A percentile compares a stretch with the other conserved stretches of the same genome.
Evolutionary conservation across 1,139 yeast genomes (phyloP).

Genomic region (Candida albicans): DNA sequence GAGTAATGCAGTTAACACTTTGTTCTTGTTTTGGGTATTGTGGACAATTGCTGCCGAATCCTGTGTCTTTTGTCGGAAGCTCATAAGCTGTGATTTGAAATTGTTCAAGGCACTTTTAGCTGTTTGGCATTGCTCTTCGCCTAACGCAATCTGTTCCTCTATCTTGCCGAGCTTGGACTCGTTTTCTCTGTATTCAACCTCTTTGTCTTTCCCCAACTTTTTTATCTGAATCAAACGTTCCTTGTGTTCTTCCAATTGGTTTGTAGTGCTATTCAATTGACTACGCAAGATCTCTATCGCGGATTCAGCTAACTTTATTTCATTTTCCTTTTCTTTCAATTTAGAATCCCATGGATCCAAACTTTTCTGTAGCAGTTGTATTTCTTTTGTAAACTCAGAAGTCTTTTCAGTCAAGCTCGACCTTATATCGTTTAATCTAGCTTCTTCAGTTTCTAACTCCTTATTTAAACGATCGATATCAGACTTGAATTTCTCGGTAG

Average conservation of each 20-base stretch:
- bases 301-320: constrained; percentile 63
- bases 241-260: constrained; percentile 49
- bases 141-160: constrained; percentile 54
- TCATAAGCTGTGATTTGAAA: constrained; percentile 55
- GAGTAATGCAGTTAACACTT: constrained; percentile 68
- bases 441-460: constrained; percentile 54
- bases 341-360: constrained; percentile 84
- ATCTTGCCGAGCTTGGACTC: constrained; percentile 49
- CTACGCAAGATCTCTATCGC: constrained; percentile 61
- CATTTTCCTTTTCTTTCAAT: constrained; percentile 64
- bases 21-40: constrained; percentile 64
- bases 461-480: constrained; percentile 48
- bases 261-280: constrained; percentile 44
- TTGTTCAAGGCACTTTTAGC: constrained; percentile 50
- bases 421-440: constrained; percentile 61
- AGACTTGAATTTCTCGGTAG: constrained; percentile 37
- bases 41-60: constrained; percentile 64
- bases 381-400: constrained; percentile 58
- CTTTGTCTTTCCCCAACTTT: constrained; percentile 55
- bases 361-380: constrained; percentile 61
- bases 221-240: constrained; percentile 48
- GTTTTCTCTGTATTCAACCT: constrained; percentile 42
- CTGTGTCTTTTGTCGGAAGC: constrained; percentile 59
- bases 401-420: constrained; percentile 72
- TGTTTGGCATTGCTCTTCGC: constrained; percentile 54